These are phyloP conservation scores for Aspergillus amoenus DNA, from an alignment of 2,329 filamentous ascomycete genomes.

Conservation along the genomic window DNA sequence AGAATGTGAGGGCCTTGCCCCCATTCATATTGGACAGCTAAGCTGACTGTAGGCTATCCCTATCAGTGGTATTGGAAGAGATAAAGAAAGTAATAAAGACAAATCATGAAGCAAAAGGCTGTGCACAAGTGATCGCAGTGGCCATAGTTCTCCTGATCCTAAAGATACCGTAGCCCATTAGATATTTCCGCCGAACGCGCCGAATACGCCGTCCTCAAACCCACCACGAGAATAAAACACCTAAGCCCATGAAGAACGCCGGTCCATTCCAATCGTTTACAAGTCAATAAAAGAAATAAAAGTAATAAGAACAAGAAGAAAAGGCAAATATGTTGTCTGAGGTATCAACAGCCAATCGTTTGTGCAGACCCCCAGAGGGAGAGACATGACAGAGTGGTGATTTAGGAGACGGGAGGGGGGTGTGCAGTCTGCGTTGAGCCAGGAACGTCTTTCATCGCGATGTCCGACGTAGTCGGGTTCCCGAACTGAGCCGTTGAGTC, in stretches of 20 bases:
- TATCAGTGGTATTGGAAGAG: slow-evolving; percentile 8
- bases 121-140: slow-evolving; percentile 13
- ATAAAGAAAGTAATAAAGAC: slow-evolving; percentile 20
- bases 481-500: slow-evolving; percentile 23
- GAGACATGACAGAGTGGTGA: slow-evolving; percentile 15
- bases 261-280: slow-evolving; percentile 23
- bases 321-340: slow-evolving; percentile 9
- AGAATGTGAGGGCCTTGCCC: not conserved
- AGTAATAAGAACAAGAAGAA: slow-evolving; percentile 14
- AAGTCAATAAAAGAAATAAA: slow-evolving; percentile 15
- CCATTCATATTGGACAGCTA: not conserved
- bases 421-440: slow-evolving; percentile 28
- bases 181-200: slow-evolving; percentile 18
- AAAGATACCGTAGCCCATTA: slow-evolving; percentile 24
- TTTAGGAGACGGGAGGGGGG: slow-evolving; percentile 27
- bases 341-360: slow-evolving; percentile 7
- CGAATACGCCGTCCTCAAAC: slow-evolving; percentile 21
- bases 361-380: slow-evolving; percentile 7
- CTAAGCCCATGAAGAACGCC: slow-evolving; percentile 22
- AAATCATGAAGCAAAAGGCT: slow-evolving; percentile 26
- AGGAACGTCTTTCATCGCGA: slow-evolving; percentile 33
- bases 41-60: not conserved
- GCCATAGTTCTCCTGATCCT: slow-evolving; percentile 12
- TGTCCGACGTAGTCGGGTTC: slow-evolving; percentile 24
- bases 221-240: slow-evolving; percentile 16